Evolutionary conservation across 2,329 filamentous ascomycete species (phyloP).

Genomic region (Cryphonectria parasitica): DNA sequence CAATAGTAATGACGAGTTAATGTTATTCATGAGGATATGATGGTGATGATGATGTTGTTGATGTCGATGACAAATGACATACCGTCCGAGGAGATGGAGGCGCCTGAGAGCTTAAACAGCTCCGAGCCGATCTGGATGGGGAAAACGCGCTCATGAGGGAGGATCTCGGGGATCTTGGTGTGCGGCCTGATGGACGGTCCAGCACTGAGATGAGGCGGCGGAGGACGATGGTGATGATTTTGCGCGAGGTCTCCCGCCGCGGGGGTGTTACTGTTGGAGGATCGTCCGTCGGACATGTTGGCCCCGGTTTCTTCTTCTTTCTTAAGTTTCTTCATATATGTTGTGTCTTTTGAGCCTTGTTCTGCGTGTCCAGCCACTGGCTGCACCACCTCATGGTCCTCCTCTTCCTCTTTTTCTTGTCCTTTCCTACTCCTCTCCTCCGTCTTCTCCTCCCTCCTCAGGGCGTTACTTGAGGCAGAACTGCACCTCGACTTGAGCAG

Average conservation of each 20-base stretch:
- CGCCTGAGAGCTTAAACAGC: conserved; percentile 73
- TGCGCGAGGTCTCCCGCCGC: background rate
- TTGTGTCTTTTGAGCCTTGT: background rate
- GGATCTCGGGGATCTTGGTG: conserved; percentile 56
- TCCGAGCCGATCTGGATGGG: conserved; percentile 75
- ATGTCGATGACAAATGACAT: conserved; percentile 35
- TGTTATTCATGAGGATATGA: too few species aligned
- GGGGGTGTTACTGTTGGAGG: conserved; percentile 1
- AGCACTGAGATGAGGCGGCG: background rate
- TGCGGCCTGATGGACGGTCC: conserved; percentile 38
- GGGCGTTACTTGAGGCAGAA: background rate
- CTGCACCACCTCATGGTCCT: background rate
- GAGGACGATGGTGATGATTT: conserved; percentile 7
- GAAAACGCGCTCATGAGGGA: conserved; percentile 74
- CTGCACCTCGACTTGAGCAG: background rate
- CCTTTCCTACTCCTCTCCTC: background rate
- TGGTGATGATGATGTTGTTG: too few species aligned
- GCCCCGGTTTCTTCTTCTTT: background rate
- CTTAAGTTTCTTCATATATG: background rate
- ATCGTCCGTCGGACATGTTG: background rate
- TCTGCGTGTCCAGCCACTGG: background rate
- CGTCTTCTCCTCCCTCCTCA: background rate
- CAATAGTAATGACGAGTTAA: too few species aligned
- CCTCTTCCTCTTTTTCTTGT: background rate
- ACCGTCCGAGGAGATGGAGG: conserved; percentile 75